Conservation (phyloP, 129 eudicot species). For the Tagetes patula region DNA sequence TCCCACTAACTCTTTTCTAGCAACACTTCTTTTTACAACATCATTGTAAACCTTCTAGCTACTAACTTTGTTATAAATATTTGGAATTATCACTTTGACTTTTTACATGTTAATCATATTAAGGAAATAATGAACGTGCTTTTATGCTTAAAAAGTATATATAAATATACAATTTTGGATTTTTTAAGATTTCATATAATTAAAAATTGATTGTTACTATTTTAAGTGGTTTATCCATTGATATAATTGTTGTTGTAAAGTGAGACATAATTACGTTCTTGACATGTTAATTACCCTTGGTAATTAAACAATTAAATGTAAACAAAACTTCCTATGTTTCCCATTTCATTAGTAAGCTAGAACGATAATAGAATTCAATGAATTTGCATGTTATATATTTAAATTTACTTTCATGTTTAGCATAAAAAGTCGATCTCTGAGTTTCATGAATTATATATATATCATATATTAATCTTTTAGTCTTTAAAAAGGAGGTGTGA, state of each 20-base stretch:
- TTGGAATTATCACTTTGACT: not conserved
- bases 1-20: conserved; percentile 40
- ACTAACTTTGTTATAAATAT: not conserved
- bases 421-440: too few relatives aligned
- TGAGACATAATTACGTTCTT: conserved; percentile 1
- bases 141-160: not conserved
- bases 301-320: not conserved
- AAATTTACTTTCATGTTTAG: not conserved
- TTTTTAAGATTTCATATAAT: not conserved
- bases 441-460: too few relatives aligned
- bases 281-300: not conserved
- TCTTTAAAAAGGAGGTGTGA: too few relatives aligned
- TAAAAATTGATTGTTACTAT: not conserved
- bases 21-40: conserved; percentile 21
- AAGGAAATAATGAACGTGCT: not conserved
- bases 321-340: not conserved
- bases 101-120: conserved; percentile 1
- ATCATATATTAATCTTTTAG: too few relatives aligned
- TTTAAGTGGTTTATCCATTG: not conserved
- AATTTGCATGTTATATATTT: too few relatives aligned
- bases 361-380: too few relatives aligned
- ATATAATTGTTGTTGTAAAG: conserved; percentile 13
- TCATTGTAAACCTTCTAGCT: conserved; percentile 30
- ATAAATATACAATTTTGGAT: not conserved
- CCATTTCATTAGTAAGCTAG: not conserved